These are phyloP conservation scores for Fragosphaeria purpurea DNA, from an alignment of 2,329 filamentous ascomycete genomes.

Conservation along the genomic window DNA sequence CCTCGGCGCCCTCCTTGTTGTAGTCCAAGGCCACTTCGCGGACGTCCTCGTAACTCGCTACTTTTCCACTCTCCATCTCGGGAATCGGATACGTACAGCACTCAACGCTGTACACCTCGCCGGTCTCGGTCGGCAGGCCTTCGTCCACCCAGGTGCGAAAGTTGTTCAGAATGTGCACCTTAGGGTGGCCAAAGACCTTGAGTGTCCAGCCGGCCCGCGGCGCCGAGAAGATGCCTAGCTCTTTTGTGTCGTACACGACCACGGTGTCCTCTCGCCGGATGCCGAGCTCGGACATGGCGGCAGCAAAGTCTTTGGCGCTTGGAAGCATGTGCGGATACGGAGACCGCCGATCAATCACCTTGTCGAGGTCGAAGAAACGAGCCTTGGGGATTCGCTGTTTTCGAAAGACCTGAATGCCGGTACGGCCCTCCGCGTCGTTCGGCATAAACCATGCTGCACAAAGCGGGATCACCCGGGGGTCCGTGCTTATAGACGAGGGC, in stretches of 20 bases:
- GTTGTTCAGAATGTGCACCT: constrained; percentile 89
- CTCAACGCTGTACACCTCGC: constrained; percentile 58
- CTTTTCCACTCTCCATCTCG: constrained; percentile 48
- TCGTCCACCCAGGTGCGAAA: constrained; percentile 89
- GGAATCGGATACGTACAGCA: constrained; percentile 56
- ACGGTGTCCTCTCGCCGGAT: constrained; percentile 80
- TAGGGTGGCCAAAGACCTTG: constrained; percentile 76
- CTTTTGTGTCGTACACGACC: constrained; percentile 87
- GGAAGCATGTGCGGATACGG: constrained; percentile 97
- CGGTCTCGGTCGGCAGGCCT: constrained; percentile 72
- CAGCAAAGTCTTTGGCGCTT: constrained; percentile 66
- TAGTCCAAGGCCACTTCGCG: constrained; percentile 64
- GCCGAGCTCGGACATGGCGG: constrained; percentile 80
- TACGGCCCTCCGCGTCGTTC: constrained; percentile 63
- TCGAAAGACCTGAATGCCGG: constrained; percentile 70
- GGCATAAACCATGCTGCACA: constrained; percentile 96
- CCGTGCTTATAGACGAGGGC: constrained; percentile 66
- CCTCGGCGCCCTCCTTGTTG: constrained; percentile 74
- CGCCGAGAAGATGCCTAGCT: constrained; percentile 88
- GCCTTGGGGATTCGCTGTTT: constrained; percentile 78
- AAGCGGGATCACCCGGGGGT: constrained; percentile 75
- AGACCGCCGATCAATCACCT: constrained; percentile 74
- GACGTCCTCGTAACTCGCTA: constrained; percentile 75
- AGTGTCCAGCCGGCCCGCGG: constrained; percentile 92
- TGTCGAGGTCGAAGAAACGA: constrained; percentile 94